phyloP scores from a whole-genome alignment of 805 yeast genomes.

The Metschnikowia borealis region DNA sequence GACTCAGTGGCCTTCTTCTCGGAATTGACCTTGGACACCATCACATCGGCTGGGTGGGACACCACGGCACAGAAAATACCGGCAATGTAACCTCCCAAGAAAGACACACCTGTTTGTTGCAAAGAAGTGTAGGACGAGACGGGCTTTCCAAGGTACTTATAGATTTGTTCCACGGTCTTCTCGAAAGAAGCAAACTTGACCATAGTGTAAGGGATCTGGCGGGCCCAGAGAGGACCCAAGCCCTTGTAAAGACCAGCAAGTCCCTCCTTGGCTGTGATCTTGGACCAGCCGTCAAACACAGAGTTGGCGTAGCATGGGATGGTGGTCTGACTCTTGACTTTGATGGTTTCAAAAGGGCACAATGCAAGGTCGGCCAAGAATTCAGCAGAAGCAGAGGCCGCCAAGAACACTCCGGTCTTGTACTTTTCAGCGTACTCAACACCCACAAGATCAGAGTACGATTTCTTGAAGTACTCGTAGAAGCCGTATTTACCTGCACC shows the following conservation, averaged over 20 bases:
- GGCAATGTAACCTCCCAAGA: conserved; percentile 93
- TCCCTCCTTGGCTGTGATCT: conserved; percentile 66
- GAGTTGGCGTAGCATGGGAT: conserved; percentile 76
- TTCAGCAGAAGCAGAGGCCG: conserved; percentile 92
- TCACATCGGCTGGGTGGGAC: conserved; percentile 98
- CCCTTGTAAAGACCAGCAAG: conserved; percentile 80
- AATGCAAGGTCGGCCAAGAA: conserved; percentile 84
- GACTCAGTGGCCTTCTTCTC: conserved; percentile 64
- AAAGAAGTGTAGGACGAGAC: conserved; percentile 65
- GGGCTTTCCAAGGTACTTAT: conserved; percentile 65
- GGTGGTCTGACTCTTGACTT: conserved; percentile 90
- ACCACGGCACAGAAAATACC: conserved; percentile 95
- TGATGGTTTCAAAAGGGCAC: conserved; percentile 94
- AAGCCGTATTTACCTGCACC: conserved; percentile 98
- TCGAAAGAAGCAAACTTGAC: conserved; percentile 95
- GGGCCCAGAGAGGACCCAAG: conserved; percentile 85
- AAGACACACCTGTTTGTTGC: conserved; percentile 92
- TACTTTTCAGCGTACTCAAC: conserved; percentile 55
- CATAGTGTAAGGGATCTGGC: conserved; percentile 99
- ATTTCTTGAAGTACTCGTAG: conserved; percentile 85
- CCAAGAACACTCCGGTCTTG: conserved; percentile 70
- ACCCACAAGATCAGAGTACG: conserved; percentile 66
- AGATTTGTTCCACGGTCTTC: conserved; percentile 79
- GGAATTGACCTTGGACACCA: conserved; percentile 89
- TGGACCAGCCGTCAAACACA: conserved; percentile 62